Evolutionary conservation across 305 asterid genomes (phyloP).

Genomic region (Salvia sclarea): DNA sequence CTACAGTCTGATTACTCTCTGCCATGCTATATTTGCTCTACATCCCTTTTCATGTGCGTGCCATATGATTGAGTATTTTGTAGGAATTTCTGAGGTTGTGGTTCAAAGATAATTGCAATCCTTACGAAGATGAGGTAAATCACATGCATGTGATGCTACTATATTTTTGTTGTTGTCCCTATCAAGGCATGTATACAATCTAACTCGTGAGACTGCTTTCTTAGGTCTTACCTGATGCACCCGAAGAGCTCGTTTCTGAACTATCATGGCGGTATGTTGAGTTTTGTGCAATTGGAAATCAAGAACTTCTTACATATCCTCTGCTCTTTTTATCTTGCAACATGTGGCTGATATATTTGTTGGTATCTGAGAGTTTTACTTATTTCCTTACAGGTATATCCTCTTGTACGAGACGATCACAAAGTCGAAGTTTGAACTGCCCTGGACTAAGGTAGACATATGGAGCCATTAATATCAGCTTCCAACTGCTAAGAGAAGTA

Average conservation of each 20-base stretch:
- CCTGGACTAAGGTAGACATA: constrained; percentile 53
- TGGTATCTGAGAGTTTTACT: constrained; percentile 4
- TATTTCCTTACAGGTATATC: constrained; percentile 59
- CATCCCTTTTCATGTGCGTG: not conserved
- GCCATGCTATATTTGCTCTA: no score
- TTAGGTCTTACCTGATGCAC: constrained; percentile 88
- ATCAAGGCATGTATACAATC: constrained; percentile 15
- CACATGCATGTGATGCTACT: not conserved
- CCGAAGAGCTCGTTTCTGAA: constrained; percentile 84
- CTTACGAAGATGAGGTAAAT: constrained; percentile 83
- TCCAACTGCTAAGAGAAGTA: not conserved
- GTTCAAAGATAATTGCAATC: constrained; percentile 90
- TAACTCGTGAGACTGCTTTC: constrained; percentile 20
- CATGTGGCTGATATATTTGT: not conserved
- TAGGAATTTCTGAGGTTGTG: constrained; percentile 96
- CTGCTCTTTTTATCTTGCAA: no score
- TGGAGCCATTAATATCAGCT: not conserved
- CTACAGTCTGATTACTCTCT: not conserved
- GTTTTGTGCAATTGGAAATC: not conserved
- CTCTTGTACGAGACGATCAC: constrained; percentile 86
- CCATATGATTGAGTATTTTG: constrained; percentile 29
- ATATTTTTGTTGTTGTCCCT: not conserved
- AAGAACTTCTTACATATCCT: no score
- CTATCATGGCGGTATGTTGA: constrained; percentile 82
- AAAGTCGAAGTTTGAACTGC: constrained; percentile 61